These are phyloP conservation scores for Xerocomus amazonicus DNA, from an alignment of 1,284 basidiomycete species.

Conservation along the genomic window DNA sequence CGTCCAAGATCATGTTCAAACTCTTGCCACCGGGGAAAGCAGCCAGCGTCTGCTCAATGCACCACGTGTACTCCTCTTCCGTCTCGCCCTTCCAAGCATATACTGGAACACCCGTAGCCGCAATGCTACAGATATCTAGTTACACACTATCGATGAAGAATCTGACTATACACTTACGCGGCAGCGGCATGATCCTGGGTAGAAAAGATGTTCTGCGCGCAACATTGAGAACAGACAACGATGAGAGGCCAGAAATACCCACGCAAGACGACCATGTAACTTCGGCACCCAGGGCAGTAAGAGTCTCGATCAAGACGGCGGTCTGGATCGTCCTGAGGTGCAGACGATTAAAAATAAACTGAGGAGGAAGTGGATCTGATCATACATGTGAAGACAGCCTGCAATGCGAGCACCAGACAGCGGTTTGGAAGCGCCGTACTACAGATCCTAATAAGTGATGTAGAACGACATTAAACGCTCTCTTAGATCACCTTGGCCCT, in stretches of 20 bases:
- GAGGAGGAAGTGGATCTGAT: neutral
- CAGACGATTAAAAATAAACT: neutral
- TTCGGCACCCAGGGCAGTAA: slow-evolving; percentile 92
- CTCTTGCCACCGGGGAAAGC: slow-evolving; percentile 79
- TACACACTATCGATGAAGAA: slow-evolving; percentile 1
- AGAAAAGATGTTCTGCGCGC: slow-evolving; percentile 92
- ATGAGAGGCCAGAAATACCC: slow-evolving; percentile 31
- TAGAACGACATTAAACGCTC: slow-evolving; percentile 9
- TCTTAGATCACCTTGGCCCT: slow-evolving; percentile 63
- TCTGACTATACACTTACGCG: slow-evolving; percentile 57
- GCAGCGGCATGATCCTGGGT: slow-evolving; percentile 99
- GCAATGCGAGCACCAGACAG: slow-evolving; percentile 95
- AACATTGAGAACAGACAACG: slow-evolving; percentile 8
- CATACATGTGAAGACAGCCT: slow-evolving; percentile 95
- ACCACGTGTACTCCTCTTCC: slow-evolving; percentile 98
- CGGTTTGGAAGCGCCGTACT: slow-evolving; percentile 84
- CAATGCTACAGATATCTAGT: slow-evolving; percentile 57
- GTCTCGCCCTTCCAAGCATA: slow-evolving; percentile 99
- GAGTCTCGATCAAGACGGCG: slow-evolving; percentile 94
- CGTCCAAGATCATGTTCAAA: slow-evolving; percentile 99
- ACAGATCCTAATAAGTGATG: slow-evolving; percentile 2
- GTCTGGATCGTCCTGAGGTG: slow-evolving; percentile 88
- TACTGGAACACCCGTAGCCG: slow-evolving; percentile 96
- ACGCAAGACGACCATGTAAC: slow-evolving; percentile 99
- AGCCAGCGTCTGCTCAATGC: slow-evolving; percentile 92